Evolutionary conservation across 116 monocot species (phyloP).

Genomic region (Cymodocea nodosa): DNA sequence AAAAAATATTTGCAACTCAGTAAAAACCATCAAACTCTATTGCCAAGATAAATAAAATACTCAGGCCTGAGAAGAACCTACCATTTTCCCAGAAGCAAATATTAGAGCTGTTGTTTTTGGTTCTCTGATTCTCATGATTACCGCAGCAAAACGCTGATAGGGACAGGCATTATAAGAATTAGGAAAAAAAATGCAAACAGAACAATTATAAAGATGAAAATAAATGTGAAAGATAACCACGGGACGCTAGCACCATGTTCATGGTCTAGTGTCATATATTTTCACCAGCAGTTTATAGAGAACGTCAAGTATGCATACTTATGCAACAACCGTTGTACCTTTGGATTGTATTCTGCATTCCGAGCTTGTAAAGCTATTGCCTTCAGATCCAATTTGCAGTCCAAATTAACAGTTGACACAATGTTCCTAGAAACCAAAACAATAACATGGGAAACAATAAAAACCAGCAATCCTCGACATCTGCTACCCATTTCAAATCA

Average conservation of each 20-base stretch:
- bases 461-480: neutral
- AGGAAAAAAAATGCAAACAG: neutral
- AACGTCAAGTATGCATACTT: neutral
- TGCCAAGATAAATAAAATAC: neutral
- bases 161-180: neutral
- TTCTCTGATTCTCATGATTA: slow-evolving; percentile 83
- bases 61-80: slow-evolving; percentile 7
- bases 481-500: too few species aligned
- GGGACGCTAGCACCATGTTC: neutral
- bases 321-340: slow-evolving; percentile 14
- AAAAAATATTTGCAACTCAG: too few species aligned
- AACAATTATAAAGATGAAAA: neutral
- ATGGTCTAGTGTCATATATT: neutral
- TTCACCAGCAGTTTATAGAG: neutral
- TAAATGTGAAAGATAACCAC: neutral
- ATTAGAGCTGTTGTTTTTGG: slow-evolving; percentile 78
- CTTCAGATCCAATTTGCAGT: slow-evolving; percentile 52
- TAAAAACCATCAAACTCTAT: neutral
- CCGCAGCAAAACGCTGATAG: slow-evolving; percentile 77
- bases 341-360: slow-evolving; percentile 55
- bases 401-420: slow-evolving; percentile 51
- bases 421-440: slow-evolving; percentile 23
- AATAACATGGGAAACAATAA: neutral
- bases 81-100: slow-evolving; percentile 85
- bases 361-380: slow-evolving; percentile 41